Conservation (phyloP, 1,139 yeast genomes). For the Taphrina wiesneri region DNA sequence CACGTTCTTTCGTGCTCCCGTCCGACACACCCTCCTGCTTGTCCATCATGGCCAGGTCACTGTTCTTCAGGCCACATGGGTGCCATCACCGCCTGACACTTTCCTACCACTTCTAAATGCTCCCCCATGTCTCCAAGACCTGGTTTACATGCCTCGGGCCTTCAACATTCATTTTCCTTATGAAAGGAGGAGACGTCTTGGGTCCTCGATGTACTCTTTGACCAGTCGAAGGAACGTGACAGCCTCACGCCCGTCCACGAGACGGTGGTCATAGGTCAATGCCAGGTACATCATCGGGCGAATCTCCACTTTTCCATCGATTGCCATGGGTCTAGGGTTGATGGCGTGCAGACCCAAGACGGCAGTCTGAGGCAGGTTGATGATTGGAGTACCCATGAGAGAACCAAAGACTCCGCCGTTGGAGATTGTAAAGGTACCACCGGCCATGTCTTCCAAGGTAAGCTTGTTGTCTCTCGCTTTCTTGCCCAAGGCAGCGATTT, state of each 20-base stretch:
- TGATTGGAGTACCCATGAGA: slow-evolving; percentile 86
- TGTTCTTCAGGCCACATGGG: too few species aligned
- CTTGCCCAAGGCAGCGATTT: slow-evolving; percentile 74
- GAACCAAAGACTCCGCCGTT: slow-evolving; percentile 99
- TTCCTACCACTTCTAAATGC: neutral
- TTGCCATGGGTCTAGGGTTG: slow-evolving; percentile 96
- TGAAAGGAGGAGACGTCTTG: slow-evolving; percentile 46
- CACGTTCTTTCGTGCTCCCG: neutral
- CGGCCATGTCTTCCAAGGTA: slow-evolving; percentile 97
- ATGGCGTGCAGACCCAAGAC: slow-evolving; percentile 97
- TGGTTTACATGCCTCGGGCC: neutral
- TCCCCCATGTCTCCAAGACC: neutral
- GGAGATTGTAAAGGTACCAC: slow-evolving; percentile 98
- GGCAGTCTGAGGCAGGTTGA: slow-evolving; percentile 97
- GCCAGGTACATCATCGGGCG: slow-evolving; percentile 99
- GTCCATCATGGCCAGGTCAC: too few species aligned
- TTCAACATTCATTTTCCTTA: too few species aligned
- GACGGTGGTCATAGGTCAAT: slow-evolving; percentile 96
- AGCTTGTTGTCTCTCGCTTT: slow-evolving; percentile 97
- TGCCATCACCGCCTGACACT: too few species aligned
- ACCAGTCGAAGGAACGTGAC: slow-evolving; percentile 94
- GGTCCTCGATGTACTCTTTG: slow-evolving; percentile 97
- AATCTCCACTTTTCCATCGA: slow-evolving; percentile 90
- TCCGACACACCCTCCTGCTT: too few species aligned
- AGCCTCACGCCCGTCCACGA: slow-evolving; percentile 98